phyloP scores from a whole-genome alignment of 352 stramenopile genomes.

The Pythium grandisporangium region DNA sequence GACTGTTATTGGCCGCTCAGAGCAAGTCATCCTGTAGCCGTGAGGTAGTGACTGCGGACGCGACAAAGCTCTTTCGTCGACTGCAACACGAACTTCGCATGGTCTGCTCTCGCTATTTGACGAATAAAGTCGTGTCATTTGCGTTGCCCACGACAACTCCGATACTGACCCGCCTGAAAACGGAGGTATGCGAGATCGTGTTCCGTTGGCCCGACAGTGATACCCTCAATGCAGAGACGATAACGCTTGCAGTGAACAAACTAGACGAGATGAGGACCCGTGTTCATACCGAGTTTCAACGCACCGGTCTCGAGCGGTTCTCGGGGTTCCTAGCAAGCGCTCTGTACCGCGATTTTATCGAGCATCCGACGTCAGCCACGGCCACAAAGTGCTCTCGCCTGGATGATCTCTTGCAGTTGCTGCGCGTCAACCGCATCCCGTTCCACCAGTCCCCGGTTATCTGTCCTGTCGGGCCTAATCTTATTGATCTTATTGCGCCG shows the following conservation, averaged over 20 bases:
- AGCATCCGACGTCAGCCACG: slow-evolving; percentile 6
- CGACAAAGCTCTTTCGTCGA: slow-evolving; percentile 1
- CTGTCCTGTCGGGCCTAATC: not conserved
- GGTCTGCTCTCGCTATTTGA: slow-evolving; percentile 18
- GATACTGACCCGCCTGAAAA: slow-evolving; percentile 14
- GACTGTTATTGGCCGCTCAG: slow-evolving; percentile 12
- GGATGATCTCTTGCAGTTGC: slow-evolving; percentile 24
- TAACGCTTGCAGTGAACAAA: slow-evolving; percentile 16
- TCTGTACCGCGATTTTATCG: slow-evolving; percentile 42
- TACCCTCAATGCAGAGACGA: too few relatives aligned
- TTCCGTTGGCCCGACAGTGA: too few relatives aligned
- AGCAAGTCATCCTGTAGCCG: not conserved
- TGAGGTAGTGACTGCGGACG: too few relatives aligned
- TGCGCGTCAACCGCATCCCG: slow-evolving; percentile 32
- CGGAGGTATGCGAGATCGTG: slow-evolving; percentile 11
- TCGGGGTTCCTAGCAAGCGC: slow-evolving; percentile 30
- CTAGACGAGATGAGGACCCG: slow-evolving; percentile 24
- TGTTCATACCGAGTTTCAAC: slow-evolving; percentile 35
- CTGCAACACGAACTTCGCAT: slow-evolving; percentile 12
- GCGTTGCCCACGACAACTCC: slow-evolving; percentile 12
- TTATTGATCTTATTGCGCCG: slow-evolving; percentile 5
- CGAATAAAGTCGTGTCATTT: slow-evolving; percentile 6
- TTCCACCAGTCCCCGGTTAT: slow-evolving; percentile 50
- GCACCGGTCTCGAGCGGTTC: slow-evolving; percentile 32
- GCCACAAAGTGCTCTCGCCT: slow-evolving; percentile 7